A percentile compares a stretch with the other conserved stretches of the same genome.
Conservation (phyloP, 495 filamentous ascomycete genomes). For the Hyaloscypha finlandica region DNA sequence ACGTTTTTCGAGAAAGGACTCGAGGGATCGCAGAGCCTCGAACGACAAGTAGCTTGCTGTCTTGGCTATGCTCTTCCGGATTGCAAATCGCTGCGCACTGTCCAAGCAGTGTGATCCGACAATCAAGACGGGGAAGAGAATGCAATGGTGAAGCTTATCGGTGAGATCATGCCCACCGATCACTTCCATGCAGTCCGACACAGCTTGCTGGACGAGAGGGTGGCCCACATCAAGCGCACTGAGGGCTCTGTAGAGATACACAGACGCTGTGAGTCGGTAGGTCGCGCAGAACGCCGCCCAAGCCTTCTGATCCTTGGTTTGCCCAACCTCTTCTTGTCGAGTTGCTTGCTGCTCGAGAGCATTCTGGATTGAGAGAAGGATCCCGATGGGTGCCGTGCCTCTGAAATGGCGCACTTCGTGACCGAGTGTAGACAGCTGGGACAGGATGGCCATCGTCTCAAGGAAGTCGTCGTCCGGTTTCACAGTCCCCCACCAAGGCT, state of each 20-base stretch:
- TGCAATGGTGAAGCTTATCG: constrained; percentile 31
- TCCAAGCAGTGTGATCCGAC: constrained; percentile 26
- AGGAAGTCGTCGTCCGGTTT: constrained; percentile 29
- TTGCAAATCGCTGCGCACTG: constrained; percentile 18
- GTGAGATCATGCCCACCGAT: constrained; percentile 26
- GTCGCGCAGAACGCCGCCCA: constrained; percentile 29
- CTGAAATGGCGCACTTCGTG: constrained; percentile 21
- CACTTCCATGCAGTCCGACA: constrained; percentile 25
- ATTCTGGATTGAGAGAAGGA: constrained; percentile 25
- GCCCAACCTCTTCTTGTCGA: constrained; percentile 1
- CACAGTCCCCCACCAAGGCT: constrained; percentile 32
- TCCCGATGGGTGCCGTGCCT: constrained; percentile 23
- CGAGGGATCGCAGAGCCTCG: constrained; percentile 27
- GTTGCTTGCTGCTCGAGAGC: constrained; percentile 24
- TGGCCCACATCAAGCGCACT: constrained; percentile 30
- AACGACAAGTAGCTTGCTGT: constrained; percentile 28
- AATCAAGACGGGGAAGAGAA: constrained; percentile 31
- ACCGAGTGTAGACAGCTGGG: constrained; percentile 26
- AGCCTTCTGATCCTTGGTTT: constrained; percentile 9
- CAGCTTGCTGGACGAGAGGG: constrained; percentile 27
- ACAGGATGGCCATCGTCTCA: constrained; percentile 30
- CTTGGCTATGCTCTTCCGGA: constrained; percentile 25
- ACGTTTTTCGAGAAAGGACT: constrained; percentile 25
- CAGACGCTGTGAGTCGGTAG: constrained; percentile 30
- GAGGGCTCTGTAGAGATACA: constrained; percentile 31